These are phyloP conservation scores for Calonectria pseudoturangicola DNA, from an alignment of 2,329 filamentous ascomycete species.

Conservation along the genomic window DNA sequence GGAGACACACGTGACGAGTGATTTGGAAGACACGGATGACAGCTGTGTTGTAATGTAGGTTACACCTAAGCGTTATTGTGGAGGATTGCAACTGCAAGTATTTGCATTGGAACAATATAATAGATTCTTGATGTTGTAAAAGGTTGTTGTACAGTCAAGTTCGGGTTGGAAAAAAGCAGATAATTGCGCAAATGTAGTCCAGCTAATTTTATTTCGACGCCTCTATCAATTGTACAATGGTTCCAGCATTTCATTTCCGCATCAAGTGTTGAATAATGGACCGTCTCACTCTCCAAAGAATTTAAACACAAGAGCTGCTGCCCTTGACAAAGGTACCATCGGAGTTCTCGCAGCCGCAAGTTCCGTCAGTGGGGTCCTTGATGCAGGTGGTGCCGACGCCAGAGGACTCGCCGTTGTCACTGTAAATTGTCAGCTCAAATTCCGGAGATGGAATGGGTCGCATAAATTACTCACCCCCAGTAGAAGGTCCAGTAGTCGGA, in stretches of 20 bases:
- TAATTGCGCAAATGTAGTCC: constrained; percentile 9
- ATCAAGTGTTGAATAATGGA: constrained; percentile 24
- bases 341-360: constrained; percentile 53
- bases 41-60: background rate
- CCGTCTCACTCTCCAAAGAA: background rate
- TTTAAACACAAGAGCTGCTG: constrained; percentile 45
- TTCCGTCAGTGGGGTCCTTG: constrained; percentile 50
- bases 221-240: constrained; percentile 22
- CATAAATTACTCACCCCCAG: constrained; percentile 46
- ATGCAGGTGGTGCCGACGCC: constrained; percentile 52
- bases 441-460: background rate
- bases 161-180: background rate
- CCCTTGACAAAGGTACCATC: constrained; percentile 48
- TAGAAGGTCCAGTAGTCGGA: constrained; percentile 54
- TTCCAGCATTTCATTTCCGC: constrained; percentile 16
- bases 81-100: too few species aligned
- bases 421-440: constrained; percentile 28
- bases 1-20: background rate
- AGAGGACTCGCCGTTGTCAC: constrained; percentile 46
- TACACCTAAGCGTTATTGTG: too few species aligned
- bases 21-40: background rate
- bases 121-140: too few species aligned
- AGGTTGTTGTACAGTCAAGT: too few species aligned
- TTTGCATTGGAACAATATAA: too few species aligned
- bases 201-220: constrained; percentile 18